Conservation (phyloP, 805 yeast genomes). For the Diddensiella caesifluorescens region DNA sequence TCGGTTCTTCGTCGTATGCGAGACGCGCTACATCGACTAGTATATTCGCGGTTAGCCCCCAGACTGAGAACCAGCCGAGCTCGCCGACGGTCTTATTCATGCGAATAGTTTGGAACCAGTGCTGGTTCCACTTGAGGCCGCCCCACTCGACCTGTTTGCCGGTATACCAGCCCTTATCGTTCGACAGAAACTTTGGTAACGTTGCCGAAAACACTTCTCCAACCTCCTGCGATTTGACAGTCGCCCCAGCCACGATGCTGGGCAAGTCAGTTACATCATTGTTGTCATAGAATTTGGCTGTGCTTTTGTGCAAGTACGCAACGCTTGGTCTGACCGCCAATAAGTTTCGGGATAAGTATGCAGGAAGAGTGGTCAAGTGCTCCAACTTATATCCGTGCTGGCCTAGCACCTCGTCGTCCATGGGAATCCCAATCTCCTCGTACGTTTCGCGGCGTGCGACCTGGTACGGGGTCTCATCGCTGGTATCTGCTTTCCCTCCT, state of each 20-base stretch:
- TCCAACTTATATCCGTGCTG: conserved; percentile 50
- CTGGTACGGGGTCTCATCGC: conserved; percentile 59
- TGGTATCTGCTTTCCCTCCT: conserved; percentile 81
- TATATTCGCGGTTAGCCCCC: conserved; percentile 42
- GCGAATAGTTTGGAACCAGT: conserved; percentile 28
- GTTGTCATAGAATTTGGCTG: conserved; percentile 1
- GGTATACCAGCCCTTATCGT: conserved; percentile 20
- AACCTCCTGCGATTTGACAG: conserved; percentile 29
- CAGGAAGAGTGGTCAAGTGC: conserved; percentile 59
- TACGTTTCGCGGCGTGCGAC: conserved; percentile 78
- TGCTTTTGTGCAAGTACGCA: conserved; percentile 18
- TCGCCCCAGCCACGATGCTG: conserved; percentile 13
- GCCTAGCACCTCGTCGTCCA: conserved; percentile 29
- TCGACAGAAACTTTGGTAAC: conserved; percentile 23
- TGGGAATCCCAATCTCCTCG: conserved; percentile 74
- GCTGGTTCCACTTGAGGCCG: conserved; percentile 32
- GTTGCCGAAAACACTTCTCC: conserved; percentile 28
- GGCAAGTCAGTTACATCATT: conserved; percentile 19
- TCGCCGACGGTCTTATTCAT: conserved; percentile 29
- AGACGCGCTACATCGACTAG: conserved; percentile 36
- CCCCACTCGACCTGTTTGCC: conserved; percentile 31
- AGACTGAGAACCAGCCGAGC: conserved; percentile 29
- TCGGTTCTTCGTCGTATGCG: conserved; percentile 31
- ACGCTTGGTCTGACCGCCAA: conserved; percentile 76
- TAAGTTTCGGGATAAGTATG: conserved; percentile 75